Evolutionary conservation across 1,284 basidiomycete genomes (phyloP).

Genomic region (Cerioporus squamosus): DNA sequence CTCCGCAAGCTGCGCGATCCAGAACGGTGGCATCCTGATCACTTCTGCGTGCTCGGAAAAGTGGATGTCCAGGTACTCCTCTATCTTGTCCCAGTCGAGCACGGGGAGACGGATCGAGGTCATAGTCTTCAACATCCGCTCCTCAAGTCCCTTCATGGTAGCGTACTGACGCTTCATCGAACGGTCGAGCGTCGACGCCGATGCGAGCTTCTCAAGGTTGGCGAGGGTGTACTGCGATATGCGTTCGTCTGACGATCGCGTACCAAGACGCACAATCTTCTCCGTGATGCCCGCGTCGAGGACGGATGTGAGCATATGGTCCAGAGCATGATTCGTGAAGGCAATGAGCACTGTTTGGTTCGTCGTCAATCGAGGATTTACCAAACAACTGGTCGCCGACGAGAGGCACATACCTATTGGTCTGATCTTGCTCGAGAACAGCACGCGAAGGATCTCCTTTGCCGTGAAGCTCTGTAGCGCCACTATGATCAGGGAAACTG

Average conservation of each 20-base stretch:
- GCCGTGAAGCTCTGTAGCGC: constrained; percentile 62
- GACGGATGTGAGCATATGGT: constrained; percentile 67
- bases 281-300: constrained; percentile 64
- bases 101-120: constrained; percentile 36
- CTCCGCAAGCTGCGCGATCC: constrained; percentile 38
- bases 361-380: no score
- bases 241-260: constrained; percentile 60
- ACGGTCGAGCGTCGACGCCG: constrained; percentile 45
- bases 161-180: constrained; percentile 40
- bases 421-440: constrained; percentile 49
- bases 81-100: constrained; percentile 44
- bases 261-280: constrained; percentile 67
- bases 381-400: no score
- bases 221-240: constrained; percentile 62
- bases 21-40: constrained; percentile 44
- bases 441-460: constrained; percentile 65
- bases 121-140: constrained; percentile 51
- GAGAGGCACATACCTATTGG: constrained; percentile 30
- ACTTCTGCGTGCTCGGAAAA: constrained; percentile 49
- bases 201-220: constrained; percentile 50
- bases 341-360: constrained; percentile 64
- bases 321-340: constrained; percentile 79
- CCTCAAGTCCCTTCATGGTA: constrained; percentile 50
- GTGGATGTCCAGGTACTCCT: constrained; percentile 42
- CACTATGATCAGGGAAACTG: background rate